Percentiles rank a stretch among this genome's conserved stretches.
Evolutionary conservation across 2,329 filamentous ascomycete species (phyloP).

Genomic region (Colletotrichum sp.): DNA sequence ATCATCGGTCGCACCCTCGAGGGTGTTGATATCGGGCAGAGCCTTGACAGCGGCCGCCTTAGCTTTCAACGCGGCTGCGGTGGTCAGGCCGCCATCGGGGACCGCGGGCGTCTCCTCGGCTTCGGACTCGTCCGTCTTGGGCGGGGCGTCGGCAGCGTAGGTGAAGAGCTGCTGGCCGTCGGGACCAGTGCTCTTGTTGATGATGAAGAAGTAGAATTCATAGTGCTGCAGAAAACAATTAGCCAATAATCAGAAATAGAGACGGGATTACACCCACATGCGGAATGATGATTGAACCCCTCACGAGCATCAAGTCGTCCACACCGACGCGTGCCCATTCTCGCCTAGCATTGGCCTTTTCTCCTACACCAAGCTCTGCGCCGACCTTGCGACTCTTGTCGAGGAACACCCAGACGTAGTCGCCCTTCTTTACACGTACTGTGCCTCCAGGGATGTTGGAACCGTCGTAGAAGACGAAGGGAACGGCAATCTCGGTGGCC

Average conservation of each 20-base stretch:
- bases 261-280: conserved; percentile 68
- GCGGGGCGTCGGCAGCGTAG: conserved; percentile 63
- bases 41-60: conserved; percentile 39
- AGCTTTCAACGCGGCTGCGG: conserved; percentile 36
- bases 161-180: conserved; percentile 77
- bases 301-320: conserved; percentile 92
- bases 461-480: conserved; percentile 97
- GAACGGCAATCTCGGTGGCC: conserved; percentile 85
- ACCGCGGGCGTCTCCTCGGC: conserved; percentile 19
- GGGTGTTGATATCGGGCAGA: conserved; percentile 55
- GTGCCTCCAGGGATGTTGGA: conserved; percentile 85
- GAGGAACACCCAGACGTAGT: conserved; percentile 90
- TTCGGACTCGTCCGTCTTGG: conserved; percentile 9
- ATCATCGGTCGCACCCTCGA: conserved; percentile 81
- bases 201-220: conserved; percentile 95
- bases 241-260: conserved; percentile 19
- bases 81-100: conserved; percentile 35
- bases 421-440: conserved; percentile 90
- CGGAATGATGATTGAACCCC: conserved; percentile 89
- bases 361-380: conserved; percentile 79
- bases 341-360: conserved; percentile 69
- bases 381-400: conserved; percentile 92
- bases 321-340: conserved; percentile 95
- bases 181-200: conserved; percentile 83
- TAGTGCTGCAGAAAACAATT: conserved; percentile 72